Percentiles rank a stretch among this genome's conserved stretches.
Evolutionary conservation across 139 green algal genomes (phyloP).

Genomic region (Spirogloea muscicola): DNA sequence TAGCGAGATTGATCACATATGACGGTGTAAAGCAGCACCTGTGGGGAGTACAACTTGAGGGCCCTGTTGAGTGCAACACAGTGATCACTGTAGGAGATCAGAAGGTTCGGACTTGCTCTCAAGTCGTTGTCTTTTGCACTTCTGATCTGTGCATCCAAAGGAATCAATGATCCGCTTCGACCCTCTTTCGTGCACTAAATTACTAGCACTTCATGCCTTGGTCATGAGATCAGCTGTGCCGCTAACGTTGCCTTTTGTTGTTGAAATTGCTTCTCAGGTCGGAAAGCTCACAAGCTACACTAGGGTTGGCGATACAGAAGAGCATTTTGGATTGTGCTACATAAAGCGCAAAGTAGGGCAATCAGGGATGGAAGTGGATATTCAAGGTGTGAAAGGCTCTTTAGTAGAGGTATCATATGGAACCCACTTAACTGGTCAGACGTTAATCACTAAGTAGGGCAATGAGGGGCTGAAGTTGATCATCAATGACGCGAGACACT

Average conservation of each 20-base stretch:
- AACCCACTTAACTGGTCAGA: no score
- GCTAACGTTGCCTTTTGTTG: neutral
- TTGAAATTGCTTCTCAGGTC: conserved; percentile 3
- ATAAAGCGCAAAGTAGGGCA: no score
- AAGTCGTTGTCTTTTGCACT: neutral
- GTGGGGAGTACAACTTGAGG: conserved; percentile 34
- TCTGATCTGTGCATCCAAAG: neutral
- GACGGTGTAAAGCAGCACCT: conserved; percentile 50
- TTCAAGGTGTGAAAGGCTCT: no score
- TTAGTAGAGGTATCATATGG: no score
- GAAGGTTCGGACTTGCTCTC: neutral
- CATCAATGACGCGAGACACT: no score
- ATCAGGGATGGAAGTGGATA: no score
- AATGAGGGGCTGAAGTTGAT: no score
- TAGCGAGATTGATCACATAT: conserved; percentile 48
- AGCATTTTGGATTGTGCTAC: neutral
- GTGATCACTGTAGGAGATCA: conserved; percentile 5
- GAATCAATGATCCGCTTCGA: neutral
- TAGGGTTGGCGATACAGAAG: neutral
- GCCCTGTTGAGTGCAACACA: neutral
- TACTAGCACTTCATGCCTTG: neutral
- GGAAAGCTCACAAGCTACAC: conserved; percentile 10
- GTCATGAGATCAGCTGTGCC: no score
- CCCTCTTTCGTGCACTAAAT: neutral
- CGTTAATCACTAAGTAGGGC: no score